phyloP scores from a whole-genome alignment of 116 monocot species.

The Dioscorea cayenensis region DNA sequence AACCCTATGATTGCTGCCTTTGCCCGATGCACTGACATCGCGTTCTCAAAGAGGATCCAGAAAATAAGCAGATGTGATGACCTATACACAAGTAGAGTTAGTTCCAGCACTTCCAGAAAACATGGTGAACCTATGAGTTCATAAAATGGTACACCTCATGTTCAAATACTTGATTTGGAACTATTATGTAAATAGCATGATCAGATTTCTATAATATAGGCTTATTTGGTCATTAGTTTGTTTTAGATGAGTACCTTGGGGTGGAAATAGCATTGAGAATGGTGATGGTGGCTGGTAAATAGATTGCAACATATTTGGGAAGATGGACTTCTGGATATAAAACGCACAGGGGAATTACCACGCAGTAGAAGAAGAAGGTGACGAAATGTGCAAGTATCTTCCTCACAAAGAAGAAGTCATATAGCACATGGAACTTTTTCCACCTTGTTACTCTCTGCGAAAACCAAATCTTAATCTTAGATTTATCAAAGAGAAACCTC shows the following conservation, averaged over 20 bases:
- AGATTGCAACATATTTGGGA: constrained; percentile 49
- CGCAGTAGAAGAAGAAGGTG: constrained; percentile 76
- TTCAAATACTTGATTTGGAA: too few relatives aligned
- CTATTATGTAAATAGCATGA: too few relatives aligned
- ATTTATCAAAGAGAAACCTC: not conserved
- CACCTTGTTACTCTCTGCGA: constrained; percentile 44
- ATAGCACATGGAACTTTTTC: constrained; percentile 68
- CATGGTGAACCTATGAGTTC: too few relatives aligned
- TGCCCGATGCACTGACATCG: constrained; percentile 64
- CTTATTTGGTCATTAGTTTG: not conserved
- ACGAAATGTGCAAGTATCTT: constrained; percentile 67
- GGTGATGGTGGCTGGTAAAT: constrained; percentile 46
- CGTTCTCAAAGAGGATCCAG: constrained; percentile 83
- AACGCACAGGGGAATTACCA: constrained; percentile 49
- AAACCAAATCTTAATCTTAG: not conserved
- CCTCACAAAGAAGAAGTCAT: constrained; percentile 70
- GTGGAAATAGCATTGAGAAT: constrained; percentile 61
- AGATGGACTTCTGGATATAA: constrained; percentile 45
- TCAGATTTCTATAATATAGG: too few relatives aligned
- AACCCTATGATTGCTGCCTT: constrained; percentile 64
- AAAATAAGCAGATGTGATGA: constrained; percentile 57
- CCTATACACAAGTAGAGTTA: constrained; percentile 11
- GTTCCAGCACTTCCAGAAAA: not conserved
- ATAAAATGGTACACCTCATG: too few relatives aligned
- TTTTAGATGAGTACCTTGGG: constrained; percentile 18